These are phyloP conservation scores for Cymbidium sinense DNA, from an alignment of 106 monocot genomes.

Conservation along the genomic window DNA sequence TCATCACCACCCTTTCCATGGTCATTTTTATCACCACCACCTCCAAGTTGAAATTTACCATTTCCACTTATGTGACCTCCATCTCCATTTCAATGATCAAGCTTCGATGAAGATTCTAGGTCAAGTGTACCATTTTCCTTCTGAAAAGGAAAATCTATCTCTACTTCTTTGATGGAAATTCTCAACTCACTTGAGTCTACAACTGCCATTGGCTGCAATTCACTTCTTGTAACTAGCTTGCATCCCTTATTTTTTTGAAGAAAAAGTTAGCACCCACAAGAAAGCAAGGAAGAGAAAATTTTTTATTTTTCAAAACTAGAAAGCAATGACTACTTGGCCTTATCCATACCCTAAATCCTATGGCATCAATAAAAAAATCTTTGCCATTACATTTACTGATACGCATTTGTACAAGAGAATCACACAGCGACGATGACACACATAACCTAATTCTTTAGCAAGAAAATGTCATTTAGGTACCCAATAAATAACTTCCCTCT, in stretches of 20 bases:
- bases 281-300: not conserved
- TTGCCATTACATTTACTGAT: not conserved
- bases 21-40: conserved; percentile 20
- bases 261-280: not conserved
- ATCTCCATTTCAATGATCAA: conserved; percentile 26
- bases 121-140: conserved; percentile 11
- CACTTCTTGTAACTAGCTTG: conserved; percentile 7
- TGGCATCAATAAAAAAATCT: not conserved
- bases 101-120: conserved; percentile 3
- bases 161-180: not conserved
- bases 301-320: conserved; percentile 8
- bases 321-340: not conserved
- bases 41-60: conserved; percentile 32
- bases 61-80: conserved; percentile 9
- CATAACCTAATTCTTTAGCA: conserved; percentile 12
- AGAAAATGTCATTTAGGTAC: conserved; percentile 15
- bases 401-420: not conserved
- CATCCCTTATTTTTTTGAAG: not conserved
- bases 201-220: conserved; percentile 10
- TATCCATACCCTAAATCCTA: not conserved
- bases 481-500: not conserved
- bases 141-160: conserved; percentile 5
- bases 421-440: not conserved
- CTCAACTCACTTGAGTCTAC: not conserved
- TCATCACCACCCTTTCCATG: conserved; percentile 10